phyloP scores from a whole-genome alignment of 768 basidiomycete genomes.

The Mrakia frigida region DNA sequence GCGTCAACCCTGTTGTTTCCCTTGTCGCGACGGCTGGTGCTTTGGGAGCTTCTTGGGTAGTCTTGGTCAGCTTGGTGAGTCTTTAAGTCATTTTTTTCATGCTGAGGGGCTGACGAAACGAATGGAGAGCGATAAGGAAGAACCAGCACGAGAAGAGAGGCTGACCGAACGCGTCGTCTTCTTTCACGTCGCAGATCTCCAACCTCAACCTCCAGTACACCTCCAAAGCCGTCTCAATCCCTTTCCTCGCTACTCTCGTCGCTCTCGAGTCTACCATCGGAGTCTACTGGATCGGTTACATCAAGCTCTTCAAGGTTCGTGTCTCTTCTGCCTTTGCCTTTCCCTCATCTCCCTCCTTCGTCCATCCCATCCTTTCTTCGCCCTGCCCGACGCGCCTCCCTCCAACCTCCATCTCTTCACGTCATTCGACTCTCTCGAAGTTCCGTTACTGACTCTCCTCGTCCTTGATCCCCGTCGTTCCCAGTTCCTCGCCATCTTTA shows the following conservation, averaged over 20 bases:
- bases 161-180: background rate
- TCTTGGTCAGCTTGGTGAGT: conserved; percentile 17
- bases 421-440: background rate
- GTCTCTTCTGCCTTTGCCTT: background rate
- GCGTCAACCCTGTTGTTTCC: conserved; percentile 19
- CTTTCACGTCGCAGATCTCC: conserved; percentile 1
- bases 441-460: background rate
- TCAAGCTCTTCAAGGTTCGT: conserved; percentile 28
- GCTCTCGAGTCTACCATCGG: conserved; percentile 27
- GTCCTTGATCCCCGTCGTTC: background rate
- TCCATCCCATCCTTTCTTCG: background rate
- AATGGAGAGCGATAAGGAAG: no score
- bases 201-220: conserved; percentile 18
- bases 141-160: no score
- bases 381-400: background rate
- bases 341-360: background rate
- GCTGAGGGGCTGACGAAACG: background rate
- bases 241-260: conserved; percentile 24
- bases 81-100: background rate
- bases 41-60: conserved; percentile 25
- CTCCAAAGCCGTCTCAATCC: conserved; percentile 1
- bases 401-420: no score
- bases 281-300: conserved; percentile 31
- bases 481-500: conserved; percentile 31
- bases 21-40: conserved; percentile 12